Evolutionary conservation across 768 basidiomycete species (phyloP).

Genomic region (Collybia sordida): DNA sequence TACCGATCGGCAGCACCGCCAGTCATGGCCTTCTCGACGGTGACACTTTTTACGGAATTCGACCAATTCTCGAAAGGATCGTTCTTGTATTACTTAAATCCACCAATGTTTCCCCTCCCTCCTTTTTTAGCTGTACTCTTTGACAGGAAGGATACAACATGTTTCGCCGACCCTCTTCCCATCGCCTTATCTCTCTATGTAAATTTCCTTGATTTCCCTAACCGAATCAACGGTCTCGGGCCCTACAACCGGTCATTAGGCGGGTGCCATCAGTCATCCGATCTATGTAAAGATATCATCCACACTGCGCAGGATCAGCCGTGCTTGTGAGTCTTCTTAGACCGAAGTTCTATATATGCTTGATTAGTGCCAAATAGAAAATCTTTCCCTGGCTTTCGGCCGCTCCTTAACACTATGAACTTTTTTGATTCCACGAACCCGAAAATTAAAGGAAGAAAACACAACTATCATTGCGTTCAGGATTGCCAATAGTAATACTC

Average conservation of each 20-base stretch:
- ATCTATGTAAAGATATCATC: slow-evolving; percentile 16
- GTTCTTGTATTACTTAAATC: slow-evolving; percentile 8
- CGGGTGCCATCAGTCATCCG: slow-evolving; percentile 8
- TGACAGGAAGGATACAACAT: slow-evolving; percentile 13
- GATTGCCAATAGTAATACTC: slow-evolving; percentile 11
- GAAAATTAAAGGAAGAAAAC: slow-evolving; percentile 3
- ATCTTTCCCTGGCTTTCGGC: slow-evolving; percentile 11
- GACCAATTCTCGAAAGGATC: slow-evolving; percentile 10
- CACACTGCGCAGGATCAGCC: slow-evolving; percentile 11
- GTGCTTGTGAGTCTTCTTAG: slow-evolving; percentile 7
- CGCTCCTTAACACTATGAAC: slow-evolving; percentile 9
- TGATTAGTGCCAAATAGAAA: slow-evolving; percentile 3
- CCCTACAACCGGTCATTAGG: slow-evolving; percentile 12
- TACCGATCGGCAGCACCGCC: slow-evolving; percentile 14
- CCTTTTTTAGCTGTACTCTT: slow-evolving; percentile 8
- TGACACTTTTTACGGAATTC: slow-evolving; percentile 14
- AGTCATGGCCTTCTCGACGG: slow-evolving; percentile 1
- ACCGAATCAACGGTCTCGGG: not conserved
- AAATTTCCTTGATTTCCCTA: slow-evolving; percentile 14
- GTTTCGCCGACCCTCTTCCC: slow-evolving; percentile 12
- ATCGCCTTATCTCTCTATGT: slow-evolving; percentile 13
- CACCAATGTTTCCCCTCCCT: slow-evolving; percentile 10
- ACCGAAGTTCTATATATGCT: not conserved
- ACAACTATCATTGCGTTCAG: slow-evolving; percentile 9
- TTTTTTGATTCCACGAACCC: slow-evolving; percentile 15